phyloP scores from a whole-genome alignment of 345 rosid genomes.

The Eucalyptus polybractea region DNA sequence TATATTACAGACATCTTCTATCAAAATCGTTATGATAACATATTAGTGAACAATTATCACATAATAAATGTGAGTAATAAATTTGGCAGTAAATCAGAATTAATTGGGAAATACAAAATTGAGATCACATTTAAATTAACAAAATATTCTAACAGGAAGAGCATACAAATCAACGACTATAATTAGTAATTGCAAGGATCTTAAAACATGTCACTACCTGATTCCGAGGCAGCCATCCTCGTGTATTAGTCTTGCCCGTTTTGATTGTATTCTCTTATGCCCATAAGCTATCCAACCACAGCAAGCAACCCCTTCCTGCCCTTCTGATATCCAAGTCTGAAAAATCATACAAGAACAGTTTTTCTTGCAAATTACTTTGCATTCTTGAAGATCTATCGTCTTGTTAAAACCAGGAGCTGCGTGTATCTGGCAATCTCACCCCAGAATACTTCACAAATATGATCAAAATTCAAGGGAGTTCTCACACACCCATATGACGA shows the following conservation, averaged over 20 bases:
- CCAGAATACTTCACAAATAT: slow-evolving; percentile 9
- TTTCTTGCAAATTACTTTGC: slow-evolving; percentile 14
- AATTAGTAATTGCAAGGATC: not conserved
- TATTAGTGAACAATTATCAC: too few species aligned
- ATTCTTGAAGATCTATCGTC: slow-evolving; percentile 12
- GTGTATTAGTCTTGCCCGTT: not conserved
- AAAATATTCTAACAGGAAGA: too few species aligned
- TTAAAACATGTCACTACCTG: not conserved
- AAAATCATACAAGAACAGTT: slow-evolving; percentile 47
- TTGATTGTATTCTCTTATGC: not conserved
- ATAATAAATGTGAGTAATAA: too few species aligned
- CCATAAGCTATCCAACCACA: not conserved
- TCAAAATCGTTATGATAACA: too few species aligned
- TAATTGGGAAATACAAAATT: too few species aligned
- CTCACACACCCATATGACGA: slow-evolving; percentile 18
- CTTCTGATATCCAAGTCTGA: slow-evolving; percentile 13
- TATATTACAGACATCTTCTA: too few species aligned
- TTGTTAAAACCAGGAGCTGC: slow-evolving; percentile 1
- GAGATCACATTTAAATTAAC: too few species aligned
- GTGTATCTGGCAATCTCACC: slow-evolving; percentile 34
- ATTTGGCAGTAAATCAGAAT: too few species aligned
- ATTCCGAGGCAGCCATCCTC: not conserved
- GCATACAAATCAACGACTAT: not conserved
- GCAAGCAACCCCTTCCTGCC: not conserved
- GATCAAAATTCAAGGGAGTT: slow-evolving; percentile 10